Evolutionary conservation across 768 basidiomycete genomes (phyloP), one percentile per base, ranked within the genome.

Genomic region (Pisolithus microcarpus): DNA sequence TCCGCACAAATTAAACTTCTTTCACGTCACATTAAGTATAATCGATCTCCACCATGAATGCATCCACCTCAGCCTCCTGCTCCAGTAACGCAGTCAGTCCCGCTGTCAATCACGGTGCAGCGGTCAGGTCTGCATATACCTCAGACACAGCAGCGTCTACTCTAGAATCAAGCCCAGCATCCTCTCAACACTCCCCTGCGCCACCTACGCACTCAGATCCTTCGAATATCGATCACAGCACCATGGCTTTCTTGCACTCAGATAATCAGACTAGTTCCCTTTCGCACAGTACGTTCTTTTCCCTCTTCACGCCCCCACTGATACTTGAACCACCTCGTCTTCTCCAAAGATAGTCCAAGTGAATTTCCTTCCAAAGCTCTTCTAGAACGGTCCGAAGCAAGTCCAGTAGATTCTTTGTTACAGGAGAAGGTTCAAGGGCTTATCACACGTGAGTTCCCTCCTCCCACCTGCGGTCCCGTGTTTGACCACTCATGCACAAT

Each of bases 1-100:
- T 38, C 43, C 36, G 36, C 57, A 43, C 54, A 43, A 15, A 45
- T 52, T 51, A 51, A 46, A 30, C 48, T 46, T 53, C 57, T 48
- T 43, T 46, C 44, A 53, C 49, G 52, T 53, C 45, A 28, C 3
- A 52, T 56, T 19, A 46, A 54, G 56, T 51, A 16, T 53, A 30
- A 15, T 31, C 16, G 64, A 66, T 62, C 56, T 61, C 38, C 61
- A 56, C 24, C 53, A 68, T 68, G 67, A 51, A 43, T 43, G 34
- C 49, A 54, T 58, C 59, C 62, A 47, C 52, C 61, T 51, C 65
- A 61, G 52, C 43, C 58, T 46, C 53, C 57, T 58, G 56, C 58
- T 38, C 56, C 53, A 42, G 23, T 15, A 42, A n/a, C 19, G 24
- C 11, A 8, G 10, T 42, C 40, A 21, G n/a, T 52, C 60, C 45